Evolutionary conservation across 805 yeast species (phyloP).

Genomic region (Kodamaea laetipori): DNA sequence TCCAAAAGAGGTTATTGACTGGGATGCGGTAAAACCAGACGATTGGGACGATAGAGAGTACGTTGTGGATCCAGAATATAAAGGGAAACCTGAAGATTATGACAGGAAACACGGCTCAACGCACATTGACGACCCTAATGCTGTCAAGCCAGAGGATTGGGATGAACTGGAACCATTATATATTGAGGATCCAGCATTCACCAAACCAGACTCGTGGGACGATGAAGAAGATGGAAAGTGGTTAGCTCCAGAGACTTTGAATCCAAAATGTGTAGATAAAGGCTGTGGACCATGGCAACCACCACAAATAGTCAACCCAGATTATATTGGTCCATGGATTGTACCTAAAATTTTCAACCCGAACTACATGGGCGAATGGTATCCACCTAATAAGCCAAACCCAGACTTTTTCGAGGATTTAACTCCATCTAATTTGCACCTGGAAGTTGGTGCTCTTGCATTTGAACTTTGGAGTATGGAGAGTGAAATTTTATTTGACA

Average conservation of each 20-base stretch:
- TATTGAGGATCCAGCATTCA: slow-evolving; percentile 68
- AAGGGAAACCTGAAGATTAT: slow-evolving; percentile 77
- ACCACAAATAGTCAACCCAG: slow-evolving; percentile 66
- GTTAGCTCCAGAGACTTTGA: slow-evolving; percentile 67
- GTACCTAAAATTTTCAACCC: slow-evolving; percentile 75
- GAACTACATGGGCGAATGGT: slow-evolving; percentile 77
- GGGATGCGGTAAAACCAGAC: slow-evolving; percentile 64
- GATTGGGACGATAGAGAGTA: slow-evolving; percentile 76
- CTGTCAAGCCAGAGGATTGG: slow-evolving; percentile 78
- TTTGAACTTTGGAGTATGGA: slow-evolving; percentile 92
- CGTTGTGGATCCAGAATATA: slow-evolving; percentile 69
- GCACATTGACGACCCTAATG: slow-evolving; percentile 65
- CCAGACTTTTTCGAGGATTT: slow-evolving; percentile 66
- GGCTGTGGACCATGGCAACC: slow-evolving; percentile 87
- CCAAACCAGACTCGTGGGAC: slow-evolving; percentile 79
- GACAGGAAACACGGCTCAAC: slow-evolving; percentile 66
- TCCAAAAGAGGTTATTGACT: slow-evolving; percentile 58
- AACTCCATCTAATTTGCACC: slow-evolving; percentile 58
- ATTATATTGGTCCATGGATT: slow-evolving; percentile 76
- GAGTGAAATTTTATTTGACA: slow-evolving; percentile 71
- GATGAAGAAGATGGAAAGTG: slow-evolving; percentile 89
- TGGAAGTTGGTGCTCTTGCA: slow-evolving; percentile 74
- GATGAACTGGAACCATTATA: slow-evolving; percentile 59
- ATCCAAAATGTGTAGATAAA: slow-evolving; percentile 65
- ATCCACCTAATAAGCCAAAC: slow-evolving; percentile 63